These are phyloP conservation scores for Epichloe sibirici DNA, from an alignment of 2,329 filamentous ascomycete genomes.

Conservation along the genomic window DNA sequence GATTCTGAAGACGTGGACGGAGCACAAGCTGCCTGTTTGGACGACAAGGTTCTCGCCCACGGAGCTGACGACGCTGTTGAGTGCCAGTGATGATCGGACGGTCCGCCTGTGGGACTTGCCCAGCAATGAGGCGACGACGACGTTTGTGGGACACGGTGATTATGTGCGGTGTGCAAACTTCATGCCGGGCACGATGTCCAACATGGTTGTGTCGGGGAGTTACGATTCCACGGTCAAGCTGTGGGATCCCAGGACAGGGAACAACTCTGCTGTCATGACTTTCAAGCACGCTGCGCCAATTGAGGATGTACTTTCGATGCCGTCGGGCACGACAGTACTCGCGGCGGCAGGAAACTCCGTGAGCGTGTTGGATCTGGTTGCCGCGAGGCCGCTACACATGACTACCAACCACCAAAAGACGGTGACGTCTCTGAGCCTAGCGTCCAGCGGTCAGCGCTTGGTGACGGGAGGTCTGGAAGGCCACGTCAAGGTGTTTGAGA, in stretches of 20 bases:
- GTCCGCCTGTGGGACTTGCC: slow-evolving; percentile 92
- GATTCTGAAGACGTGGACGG: slow-evolving; percentile 88
- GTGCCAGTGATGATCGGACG: slow-evolving; percentile 82
- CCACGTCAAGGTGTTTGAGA: slow-evolving; percentile 95
- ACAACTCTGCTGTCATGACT: slow-evolving; percentile 61
- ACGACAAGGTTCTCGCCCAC: slow-evolving; percentile 80
- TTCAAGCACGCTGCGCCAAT: slow-evolving; percentile 90
- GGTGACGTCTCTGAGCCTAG: slow-evolving; percentile 74
- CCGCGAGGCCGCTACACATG: slow-evolving; percentile 74
- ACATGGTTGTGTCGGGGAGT: slow-evolving; percentile 75
- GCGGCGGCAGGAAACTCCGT: slow-evolving; percentile 78
- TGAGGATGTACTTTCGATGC: slow-evolving; percentile 77
- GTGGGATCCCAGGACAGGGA: slow-evolving; percentile 77
- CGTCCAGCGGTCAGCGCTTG: slow-evolving; percentile 67
- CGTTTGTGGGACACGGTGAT: slow-evolving; percentile 78
- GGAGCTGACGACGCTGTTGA: slow-evolving; percentile 79
- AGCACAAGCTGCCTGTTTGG: slow-evolving; percentile 92
- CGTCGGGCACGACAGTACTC: slow-evolving; percentile 74
- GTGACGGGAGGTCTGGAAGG: slow-evolving; percentile 85
- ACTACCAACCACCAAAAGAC: slow-evolving; percentile 97
- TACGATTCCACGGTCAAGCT: slow-evolving; percentile 90
- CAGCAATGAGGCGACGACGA: slow-evolving; percentile 60
- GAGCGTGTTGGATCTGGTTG: slow-evolving; percentile 83
- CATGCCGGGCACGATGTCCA: slow-evolving; percentile 61
- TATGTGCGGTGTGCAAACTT: slow-evolving; percentile 85